Conservation (phyloP, 2,329 filamentous ascomycete genomes). For the Fusarium hainanense region DNA sequence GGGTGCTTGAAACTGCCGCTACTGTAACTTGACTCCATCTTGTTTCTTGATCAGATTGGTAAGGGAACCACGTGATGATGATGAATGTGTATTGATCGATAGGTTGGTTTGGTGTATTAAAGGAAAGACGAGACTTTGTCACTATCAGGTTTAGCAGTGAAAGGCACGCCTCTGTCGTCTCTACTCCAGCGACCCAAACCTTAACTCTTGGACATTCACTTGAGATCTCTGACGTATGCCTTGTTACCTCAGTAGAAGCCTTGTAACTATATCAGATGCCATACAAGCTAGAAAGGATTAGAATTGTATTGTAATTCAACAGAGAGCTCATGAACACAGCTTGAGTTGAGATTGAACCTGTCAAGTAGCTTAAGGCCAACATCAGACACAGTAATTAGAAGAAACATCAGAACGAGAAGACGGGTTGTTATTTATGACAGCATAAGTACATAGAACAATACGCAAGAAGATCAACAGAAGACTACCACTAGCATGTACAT, state of each 20-base stretch:
- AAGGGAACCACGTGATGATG: background rate
- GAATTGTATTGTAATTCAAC: accelerated
- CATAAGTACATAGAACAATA: background rate
- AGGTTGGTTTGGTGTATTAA: background rate
- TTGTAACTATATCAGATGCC: accelerated
- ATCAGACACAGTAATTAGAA: background rate
- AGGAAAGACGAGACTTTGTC: background rate
- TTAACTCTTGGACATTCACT: background rate
- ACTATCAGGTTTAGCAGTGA: background rate
- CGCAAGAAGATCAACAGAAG: background rate
- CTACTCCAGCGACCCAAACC: background rate
- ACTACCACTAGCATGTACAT: background rate
- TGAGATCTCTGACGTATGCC: background rate
- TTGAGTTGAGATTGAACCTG: background rate
- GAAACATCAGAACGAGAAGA: background rate
- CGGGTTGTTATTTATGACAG: too few relatives aligned
- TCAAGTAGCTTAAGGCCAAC: background rate
- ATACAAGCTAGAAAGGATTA: background rate
- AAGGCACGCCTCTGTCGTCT: background rate
- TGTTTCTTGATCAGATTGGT: conserved; percentile 12
- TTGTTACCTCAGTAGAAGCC: background rate
- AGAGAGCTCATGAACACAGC: background rate
- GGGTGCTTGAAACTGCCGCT: conserved; percentile 32
- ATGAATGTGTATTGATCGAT: too few relatives aligned
- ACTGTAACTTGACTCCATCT: conserved; percentile 2